Evolutionary conservation across 2,329 filamentous ascomycete species (phyloP), one percentile per base, ranked within the genome.

Genomic region (Coniochaeta sp.): DNA sequence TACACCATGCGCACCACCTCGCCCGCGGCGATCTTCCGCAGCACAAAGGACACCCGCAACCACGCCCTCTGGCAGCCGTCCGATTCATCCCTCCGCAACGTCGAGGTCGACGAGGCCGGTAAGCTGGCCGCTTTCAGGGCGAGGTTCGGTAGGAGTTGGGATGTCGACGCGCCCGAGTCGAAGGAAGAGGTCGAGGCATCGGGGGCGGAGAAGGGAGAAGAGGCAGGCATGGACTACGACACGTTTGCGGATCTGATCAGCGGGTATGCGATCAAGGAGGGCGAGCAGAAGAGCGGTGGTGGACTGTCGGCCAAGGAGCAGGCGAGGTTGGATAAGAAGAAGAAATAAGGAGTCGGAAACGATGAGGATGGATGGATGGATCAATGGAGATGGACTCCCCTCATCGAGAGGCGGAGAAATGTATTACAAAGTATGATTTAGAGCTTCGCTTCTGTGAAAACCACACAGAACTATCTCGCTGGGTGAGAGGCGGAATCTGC

Each of bases 61-160:
- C 88, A 90, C 69, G 79, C 90, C 1, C 76, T 96, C 59, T 99
- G 95, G 95, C 95, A 98, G 74, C 95, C 95, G 0, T 87, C 81
- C 62, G 88, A 89, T 66, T 86, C 87, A 75, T 89, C 89, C 63
- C 80, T 99, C 68, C 79, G 88, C 72, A 96, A 95, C 73, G 83
- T 97, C 61, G 95, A 99, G 77, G 87, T 96, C 64, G 95, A 99
- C 74, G 95, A 98, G 81, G 93, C 95, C 3, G 95, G 95, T 19
- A 86, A 89, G 71, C 77, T 99, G 69, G 89, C 88, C 58, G 89
- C 90, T 60, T 99, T 99, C 79, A 83, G 95, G 69, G 83, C 83
- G 63, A 84, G 89, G 61, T 99, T 93, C 78, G 95, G 95, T 28
- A 81, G 89, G 62, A 86, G 86, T 12, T 99, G 90, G 81, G 95